phyloP scores from a whole-genome alignment of 73 alveolate species.

The Uronychia binucleata region DNA sequence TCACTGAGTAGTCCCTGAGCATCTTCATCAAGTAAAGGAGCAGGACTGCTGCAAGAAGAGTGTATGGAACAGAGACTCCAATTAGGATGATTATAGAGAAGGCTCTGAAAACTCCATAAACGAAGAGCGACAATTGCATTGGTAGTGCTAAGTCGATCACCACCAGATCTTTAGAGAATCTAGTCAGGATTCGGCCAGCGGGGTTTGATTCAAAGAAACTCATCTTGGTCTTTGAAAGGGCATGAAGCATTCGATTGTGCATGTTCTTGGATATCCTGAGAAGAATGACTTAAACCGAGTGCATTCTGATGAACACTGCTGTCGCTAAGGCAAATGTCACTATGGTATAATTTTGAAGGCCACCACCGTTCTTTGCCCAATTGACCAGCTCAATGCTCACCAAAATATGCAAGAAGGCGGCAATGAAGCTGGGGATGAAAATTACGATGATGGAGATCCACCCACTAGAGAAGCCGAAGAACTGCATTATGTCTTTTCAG shows the following conservation, averaged over 20 bases:
- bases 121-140: too few species aligned
- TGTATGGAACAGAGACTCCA: slow-evolving; percentile 13
- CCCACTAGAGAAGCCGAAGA: background rate
- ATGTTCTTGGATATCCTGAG: background rate
- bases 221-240: slow-evolving; percentile 11
- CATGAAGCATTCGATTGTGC: slow-evolving; percentile 13
- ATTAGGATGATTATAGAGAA: slow-evolving; percentile 30
- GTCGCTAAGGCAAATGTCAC: background rate
- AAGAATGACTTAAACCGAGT: background rate
- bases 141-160: background rate
- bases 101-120: slow-evolving; percentile 3
- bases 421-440: background rate
- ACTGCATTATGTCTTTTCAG: background rate
- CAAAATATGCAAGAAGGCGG: too few species aligned
- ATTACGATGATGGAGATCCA: too few species aligned
- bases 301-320: background rate
- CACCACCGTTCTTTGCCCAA: background rate
- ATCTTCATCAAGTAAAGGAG: background rate
- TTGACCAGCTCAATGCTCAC: background rate
- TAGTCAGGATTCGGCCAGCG: slow-evolving; percentile 83
- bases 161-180: slow-evolving; percentile 79
- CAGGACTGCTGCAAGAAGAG: background rate
- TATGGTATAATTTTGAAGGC: background rate
- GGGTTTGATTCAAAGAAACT: slow-evolving; percentile 83
- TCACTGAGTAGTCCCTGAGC: background rate